Conservation (phyloP, 2,329 filamentous ascomycete species). For the Alternaria sp. region DNA sequence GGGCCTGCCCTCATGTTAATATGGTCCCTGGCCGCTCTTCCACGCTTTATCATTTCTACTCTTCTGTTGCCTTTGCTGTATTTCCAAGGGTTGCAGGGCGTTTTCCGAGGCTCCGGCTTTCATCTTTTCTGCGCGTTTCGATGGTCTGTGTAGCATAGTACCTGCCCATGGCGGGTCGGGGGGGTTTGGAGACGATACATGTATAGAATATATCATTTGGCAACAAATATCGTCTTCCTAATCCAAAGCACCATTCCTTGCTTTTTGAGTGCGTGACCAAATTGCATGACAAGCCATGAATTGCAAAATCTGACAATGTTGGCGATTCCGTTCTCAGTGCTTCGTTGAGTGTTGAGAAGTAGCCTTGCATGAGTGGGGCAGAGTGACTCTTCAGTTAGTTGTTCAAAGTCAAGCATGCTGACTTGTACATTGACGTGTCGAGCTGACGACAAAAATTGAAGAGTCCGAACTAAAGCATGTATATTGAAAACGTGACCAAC, state of each 20-base stretch:
- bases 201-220: slow-evolving; percentile 29
- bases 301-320: neutral
- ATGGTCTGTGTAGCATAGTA: slow-evolving; percentile 29
- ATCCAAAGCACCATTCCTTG: neutral
- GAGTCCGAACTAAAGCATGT: slow-evolving; percentile 36
- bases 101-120: slow-evolving; percentile 30
- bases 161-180: slow-evolving; percentile 7
- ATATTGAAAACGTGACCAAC: slow-evolving; percentile 49
- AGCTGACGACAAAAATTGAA: neutral
- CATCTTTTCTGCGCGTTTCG: slow-evolving; percentile 11
- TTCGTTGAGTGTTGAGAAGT: neutral
- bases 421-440: neutral
- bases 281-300: neutral
- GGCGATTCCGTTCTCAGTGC: neutral
- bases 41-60: slow-evolving; percentile 35
- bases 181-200: slow-evolving; percentile 17
- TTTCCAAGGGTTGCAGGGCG: slow-evolving; percentile 29
- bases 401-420: neutral
- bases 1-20: slow-evolving; percentile 29
- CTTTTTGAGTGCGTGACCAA: neutral
- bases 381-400: neutral
- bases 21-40: slow-evolving; percentile 27
- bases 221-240: slow-evolving; percentile 12
- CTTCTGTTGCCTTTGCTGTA: slow-evolving; percentile 26
- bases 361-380: neutral